Percentiles rank a stretch among this genome's conserved stretches.
Conservation (phyloP, 2,329 filamentous ascomycete species). For the Colletotrichum sp. region DNA sequence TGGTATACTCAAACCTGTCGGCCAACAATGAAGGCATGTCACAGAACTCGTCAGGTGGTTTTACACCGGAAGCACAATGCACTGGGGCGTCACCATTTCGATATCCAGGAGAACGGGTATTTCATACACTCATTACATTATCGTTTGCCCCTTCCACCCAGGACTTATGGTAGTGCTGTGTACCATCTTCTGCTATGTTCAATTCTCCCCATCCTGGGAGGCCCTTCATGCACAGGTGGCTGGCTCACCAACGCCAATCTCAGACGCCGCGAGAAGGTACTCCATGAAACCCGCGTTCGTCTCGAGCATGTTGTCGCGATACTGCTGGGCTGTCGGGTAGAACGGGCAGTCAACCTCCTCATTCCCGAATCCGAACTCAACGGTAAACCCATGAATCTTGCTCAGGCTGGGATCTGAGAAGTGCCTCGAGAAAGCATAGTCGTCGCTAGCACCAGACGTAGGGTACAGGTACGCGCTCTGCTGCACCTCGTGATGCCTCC, state of each 20-base stretch:
- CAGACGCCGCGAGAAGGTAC: conserved; percentile 31
- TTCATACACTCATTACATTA: background rate
- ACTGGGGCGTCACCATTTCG: background rate
- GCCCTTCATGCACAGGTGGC: background rate
- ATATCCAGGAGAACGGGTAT: rapidly evolving
- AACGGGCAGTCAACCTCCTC: conserved; percentile 41
- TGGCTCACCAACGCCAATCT: conserved; percentile 19
- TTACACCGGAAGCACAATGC: rapidly evolving
- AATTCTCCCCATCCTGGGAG: background rate
- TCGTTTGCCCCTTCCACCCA: no score
- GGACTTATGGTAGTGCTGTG: background rate
- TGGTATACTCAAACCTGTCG: background rate
- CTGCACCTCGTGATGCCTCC: conserved; percentile 39
- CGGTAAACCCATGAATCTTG: conserved; percentile 45
- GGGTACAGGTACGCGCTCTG: conserved; percentile 49
- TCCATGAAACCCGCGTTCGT: conserved; percentile 54
- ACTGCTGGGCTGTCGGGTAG: conserved; percentile 48
- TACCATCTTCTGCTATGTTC: no score
- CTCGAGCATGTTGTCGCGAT: conserved; percentile 49
- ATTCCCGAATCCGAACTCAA: conserved; percentile 53
- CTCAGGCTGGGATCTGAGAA: conserved; percentile 38
- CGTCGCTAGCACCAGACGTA: conserved; percentile 49
- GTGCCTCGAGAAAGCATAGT: conserved; percentile 52
- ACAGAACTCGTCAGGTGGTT: background rate
- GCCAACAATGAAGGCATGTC: rapidly evolving